Evolutionary conservation across 768 basidiomycete species (phyloP), one percentile per base, ranked within the genome.

Genomic region (Agaricus bisporus): DNA sequence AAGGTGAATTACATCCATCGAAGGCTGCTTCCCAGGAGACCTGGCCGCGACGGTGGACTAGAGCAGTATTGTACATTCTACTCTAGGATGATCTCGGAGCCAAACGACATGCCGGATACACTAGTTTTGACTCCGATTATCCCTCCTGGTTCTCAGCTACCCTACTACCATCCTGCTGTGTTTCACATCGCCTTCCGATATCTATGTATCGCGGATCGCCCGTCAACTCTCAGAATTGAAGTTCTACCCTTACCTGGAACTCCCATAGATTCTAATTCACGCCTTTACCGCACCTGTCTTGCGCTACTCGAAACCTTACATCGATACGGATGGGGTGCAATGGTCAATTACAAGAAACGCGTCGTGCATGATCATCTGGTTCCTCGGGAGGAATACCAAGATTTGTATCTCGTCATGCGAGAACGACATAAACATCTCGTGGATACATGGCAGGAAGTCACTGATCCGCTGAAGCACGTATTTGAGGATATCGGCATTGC

Each of bases 401-500:
- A 98, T 66, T 67, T 95, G 9, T 98, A 98, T 60, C 80, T 94
- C 22, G 61, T 83, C 8, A 85, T 98, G 80, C 81, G 95, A 52
- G 90, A 91, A 61, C 75, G 89, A 10, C 83, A 97, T 69, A 88
- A 86, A 59, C 79, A 85, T 61, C 70, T 92, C 9, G 79, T 91
- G 3, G 71, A 79, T 60, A 76, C 76, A 5, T 95, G 92, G 92
- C 75, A 76, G 43, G 89, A 93, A 60, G 79, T 75, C 5, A 95
- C 92, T 0, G 91, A 95, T 66, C 91, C 92, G 0, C 63, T 85
- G 41, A 95, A 95, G 66, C 92, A 95, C 68, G 89, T 95, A 6
- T 95, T 86, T 53, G 92, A 95, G 88, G 95, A 98, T 64, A 91
- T 98, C 35, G 91, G 91, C 14, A 95, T 98, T 41, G 93, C 93